Evolutionary conservation across 306 rosid species (phyloP).

Genomic region (Lotus japonicus): DNA sequence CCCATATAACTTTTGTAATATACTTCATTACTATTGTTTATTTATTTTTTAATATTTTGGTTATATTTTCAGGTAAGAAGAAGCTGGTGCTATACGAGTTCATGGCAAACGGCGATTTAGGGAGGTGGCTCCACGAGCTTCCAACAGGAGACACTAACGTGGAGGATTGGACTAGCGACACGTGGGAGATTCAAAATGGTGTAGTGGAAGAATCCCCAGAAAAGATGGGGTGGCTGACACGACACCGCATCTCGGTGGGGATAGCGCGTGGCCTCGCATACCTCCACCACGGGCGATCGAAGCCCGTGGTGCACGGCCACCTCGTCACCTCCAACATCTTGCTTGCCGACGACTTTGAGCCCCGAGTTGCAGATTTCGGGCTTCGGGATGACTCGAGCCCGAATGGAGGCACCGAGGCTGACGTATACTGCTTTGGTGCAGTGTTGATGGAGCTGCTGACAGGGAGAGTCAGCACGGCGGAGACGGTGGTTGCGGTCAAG

Average conservation of each 20-base stretch:
- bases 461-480: constrained; percentile 49
- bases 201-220: constrained; percentile 18
- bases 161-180: constrained; percentile 83
- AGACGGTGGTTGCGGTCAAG: constrained; percentile 54
- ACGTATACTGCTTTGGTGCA: constrained; percentile 79
- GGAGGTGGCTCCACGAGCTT: constrained; percentile 84
- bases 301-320: constrained; percentile 71
- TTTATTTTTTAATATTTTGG: neutral
- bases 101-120: constrained; percentile 80
- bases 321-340: constrained; percentile 62
- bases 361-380: constrained; percentile 71
- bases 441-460: constrained; percentile 65
- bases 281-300: constrained; percentile 83
- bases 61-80: constrained; percentile 46
- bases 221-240: constrained; percentile 66
- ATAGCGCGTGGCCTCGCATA: constrained; percentile 89
- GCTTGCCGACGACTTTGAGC: constrained; percentile 55
- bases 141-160: constrained; percentile 78
- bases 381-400: constrained; percentile 19
- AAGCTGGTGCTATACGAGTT: constrained; percentile 69
- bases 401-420: constrained; percentile 28
- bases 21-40: too few relatives aligned
- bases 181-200: constrained; percentile 61
- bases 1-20: too few relatives aligned
- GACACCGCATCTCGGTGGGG: constrained; percentile 81